Evolutionary conservation across 169 alveolate genomes (phyloP).

Genomic region (Miamiensis avidus): DNA sequence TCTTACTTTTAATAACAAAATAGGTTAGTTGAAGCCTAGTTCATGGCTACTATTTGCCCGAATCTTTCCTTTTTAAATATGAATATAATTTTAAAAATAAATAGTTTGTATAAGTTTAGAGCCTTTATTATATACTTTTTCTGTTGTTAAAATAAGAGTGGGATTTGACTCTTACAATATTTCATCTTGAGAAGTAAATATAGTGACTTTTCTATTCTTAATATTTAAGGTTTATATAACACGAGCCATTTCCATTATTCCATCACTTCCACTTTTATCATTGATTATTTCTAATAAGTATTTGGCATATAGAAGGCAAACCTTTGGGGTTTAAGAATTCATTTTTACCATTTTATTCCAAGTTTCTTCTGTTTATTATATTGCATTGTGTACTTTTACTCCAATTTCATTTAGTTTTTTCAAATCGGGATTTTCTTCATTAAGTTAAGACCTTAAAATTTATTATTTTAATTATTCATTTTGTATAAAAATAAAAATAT

Average conservation of each 20-base stretch:
- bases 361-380: conserved; percentile 44
- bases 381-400: conserved; percentile 39
- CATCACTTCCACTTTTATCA: conserved; percentile 52
- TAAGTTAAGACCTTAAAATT: conserved; percentile 47
- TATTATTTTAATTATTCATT: too few species aligned
- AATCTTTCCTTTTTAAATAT: background rate
- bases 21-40: conserved; percentile 15
- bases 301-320: conserved; percentile 50
- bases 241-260: conserved; percentile 25
- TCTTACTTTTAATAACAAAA: conserved; percentile 19
- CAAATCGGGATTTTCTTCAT: conserved; percentile 61
- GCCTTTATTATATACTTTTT: too few species aligned
- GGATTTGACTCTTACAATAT: conserved; percentile 17
- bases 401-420: conserved; percentile 56
- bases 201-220: conserved; percentile 5
- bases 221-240: conserved; percentile 9
- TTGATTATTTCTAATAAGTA: conserved; percentile 55
- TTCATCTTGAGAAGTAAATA: conserved; percentile 21
- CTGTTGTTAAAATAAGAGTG: conserved; percentile 17
- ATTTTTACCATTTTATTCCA: conserved; percentile 54
- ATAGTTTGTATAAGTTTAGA: too few species aligned
- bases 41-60: conserved; percentile 10
- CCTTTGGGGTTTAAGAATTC: conserved; percentile 48
- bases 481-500: too few species aligned
- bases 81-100: too few species aligned